These are phyloP conservation scores for Sporothrix phasma DNA, from an alignment of 2,329 filamentous ascomycete species.

Conservation along the genomic window DNA sequence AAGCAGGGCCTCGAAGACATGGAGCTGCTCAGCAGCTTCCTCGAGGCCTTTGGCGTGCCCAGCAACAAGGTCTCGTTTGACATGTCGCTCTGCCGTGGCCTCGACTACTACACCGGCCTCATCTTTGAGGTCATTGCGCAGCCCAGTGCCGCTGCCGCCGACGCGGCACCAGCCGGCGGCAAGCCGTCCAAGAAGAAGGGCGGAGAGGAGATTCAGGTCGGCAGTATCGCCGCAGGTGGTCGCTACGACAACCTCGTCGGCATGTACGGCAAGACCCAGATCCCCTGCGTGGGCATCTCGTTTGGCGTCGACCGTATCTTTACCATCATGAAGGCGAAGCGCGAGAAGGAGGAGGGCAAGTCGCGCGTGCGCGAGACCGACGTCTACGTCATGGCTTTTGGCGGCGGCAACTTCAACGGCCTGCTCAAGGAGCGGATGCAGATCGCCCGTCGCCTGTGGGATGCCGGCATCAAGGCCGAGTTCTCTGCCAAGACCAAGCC, in stretches of 20 bases:
- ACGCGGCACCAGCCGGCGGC: constrained; percentile 14
- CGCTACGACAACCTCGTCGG: constrained; percentile 88
- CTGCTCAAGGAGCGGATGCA: constrained; percentile 76
- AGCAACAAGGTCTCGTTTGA: constrained; percentile 75
- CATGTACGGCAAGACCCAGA: constrained; percentile 82
- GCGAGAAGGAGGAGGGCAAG: constrained; percentile 35
- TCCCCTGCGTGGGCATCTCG: constrained; percentile 85
- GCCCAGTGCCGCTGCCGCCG: constrained; percentile 25
- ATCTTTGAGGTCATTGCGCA: constrained; percentile 65
- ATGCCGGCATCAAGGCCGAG: constrained; percentile 82
- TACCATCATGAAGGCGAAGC: constrained; percentile 73
- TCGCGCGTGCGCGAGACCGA: constrained; percentile 68
- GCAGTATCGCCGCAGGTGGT: constrained; percentile 79
- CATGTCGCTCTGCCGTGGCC: constrained; percentile 73
- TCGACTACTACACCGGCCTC: constrained; percentile 52
- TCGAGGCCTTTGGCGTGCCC: constrained; percentile 60
- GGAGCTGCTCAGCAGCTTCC: constrained; percentile 68
- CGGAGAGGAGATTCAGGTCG: constrained; percentile 48
- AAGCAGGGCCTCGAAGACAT: constrained; percentile 75
- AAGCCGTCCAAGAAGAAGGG: constrained; percentile 20
- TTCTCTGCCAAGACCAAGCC: constrained; percentile 86
- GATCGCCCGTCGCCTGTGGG: constrained; percentile 68
- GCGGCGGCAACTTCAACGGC: constrained; percentile 60
- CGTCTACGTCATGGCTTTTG: constrained; percentile 91
- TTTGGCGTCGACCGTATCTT: constrained; percentile 96